Evolutionary conservation across 352 stramenopile genomes (phyloP).

Genomic region (Phytophthora capsici): DNA sequence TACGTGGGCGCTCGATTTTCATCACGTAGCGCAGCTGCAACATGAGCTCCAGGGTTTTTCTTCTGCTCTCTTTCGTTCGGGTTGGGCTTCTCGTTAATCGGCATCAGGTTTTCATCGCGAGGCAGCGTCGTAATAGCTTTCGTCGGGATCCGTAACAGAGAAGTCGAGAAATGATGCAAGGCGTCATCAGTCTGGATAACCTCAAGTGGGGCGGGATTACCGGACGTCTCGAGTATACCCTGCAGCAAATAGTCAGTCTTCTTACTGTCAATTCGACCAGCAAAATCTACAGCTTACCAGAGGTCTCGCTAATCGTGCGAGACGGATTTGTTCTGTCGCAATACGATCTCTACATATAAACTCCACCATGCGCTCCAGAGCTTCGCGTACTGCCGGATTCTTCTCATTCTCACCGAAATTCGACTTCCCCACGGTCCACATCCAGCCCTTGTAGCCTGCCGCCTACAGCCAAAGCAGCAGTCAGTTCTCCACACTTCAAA

Average conservation of each 20-base stretch:
- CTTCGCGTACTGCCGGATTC: slow-evolving; percentile 72
- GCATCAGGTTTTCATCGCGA: slow-evolving; percentile 60
- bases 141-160: slow-evolving; percentile 72
- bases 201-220: slow-evolving; percentile 45
- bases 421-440: slow-evolving; percentile 81
- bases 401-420: slow-evolving; percentile 88
- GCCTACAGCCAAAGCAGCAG: slow-evolving; percentile 33
- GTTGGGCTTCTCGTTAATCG: slow-evolving; percentile 49
- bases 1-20: slow-evolving; percentile 42
- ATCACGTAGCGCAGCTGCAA: slow-evolving; percentile 7
- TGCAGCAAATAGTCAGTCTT: slow-evolving; percentile 16
- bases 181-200: slow-evolving; percentile 66
- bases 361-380: slow-evolving; percentile 80
- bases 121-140: slow-evolving; percentile 82
- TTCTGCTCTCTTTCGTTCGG: slow-evolving; percentile 27
- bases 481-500: not conserved
- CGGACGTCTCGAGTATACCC: slow-evolving; percentile 57
- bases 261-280: not conserved
- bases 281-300: slow-evolving; percentile 17
- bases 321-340: slow-evolving; percentile 38
- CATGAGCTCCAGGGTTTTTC: slow-evolving; percentile 1
- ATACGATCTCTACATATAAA: slow-evolving; percentile 53
- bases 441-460: slow-evolving; percentile 80
- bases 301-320: slow-evolving; percentile 34
- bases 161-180: slow-evolving; percentile 69